Conservation (phyloP, 805 yeast genomes). For the Barnettozyma populi region DNA sequence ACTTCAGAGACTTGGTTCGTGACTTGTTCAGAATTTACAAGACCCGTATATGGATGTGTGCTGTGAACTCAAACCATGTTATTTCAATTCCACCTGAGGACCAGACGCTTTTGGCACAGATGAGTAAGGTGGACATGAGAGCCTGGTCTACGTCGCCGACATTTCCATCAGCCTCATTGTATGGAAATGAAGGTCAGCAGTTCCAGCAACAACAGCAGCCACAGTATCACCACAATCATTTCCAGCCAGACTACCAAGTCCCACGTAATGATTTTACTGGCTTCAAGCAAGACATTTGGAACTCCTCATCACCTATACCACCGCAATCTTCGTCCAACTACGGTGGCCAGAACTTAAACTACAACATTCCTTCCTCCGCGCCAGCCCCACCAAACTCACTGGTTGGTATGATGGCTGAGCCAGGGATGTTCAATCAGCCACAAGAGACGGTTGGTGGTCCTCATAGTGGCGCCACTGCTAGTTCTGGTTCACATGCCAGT, state of each 20-base stretch:
- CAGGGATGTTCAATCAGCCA: not conserved
- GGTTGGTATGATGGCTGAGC: constrained; percentile 5
- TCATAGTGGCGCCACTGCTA: not conserved
- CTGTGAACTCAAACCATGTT: constrained; percentile 35
- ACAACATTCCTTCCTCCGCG: constrained; percentile 6
- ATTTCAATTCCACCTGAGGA: constrained; percentile 5
- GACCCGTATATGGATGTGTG: constrained; percentile 83
- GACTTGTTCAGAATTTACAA: constrained; percentile 71
- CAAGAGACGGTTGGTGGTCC: not conserved
- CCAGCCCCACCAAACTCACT: constrained; percentile 4
- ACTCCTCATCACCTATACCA: constrained; percentile 5
- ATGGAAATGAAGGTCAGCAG: not conserved
- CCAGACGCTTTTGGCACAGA: constrained; percentile 6
- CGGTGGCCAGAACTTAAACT: constrained; percentile 1
- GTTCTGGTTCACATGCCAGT: not conserved
- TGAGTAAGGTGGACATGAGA: constrained; percentile 7
- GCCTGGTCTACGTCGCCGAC: constrained; percentile 6
- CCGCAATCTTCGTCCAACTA: constrained; percentile 6
- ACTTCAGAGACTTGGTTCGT: constrained; percentile 67
- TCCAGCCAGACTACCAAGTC: constrained; percentile 2
- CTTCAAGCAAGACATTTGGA: constrained; percentile 15
- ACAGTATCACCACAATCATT: not conserved
- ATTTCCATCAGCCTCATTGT: constrained; percentile 2
- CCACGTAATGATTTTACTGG: constrained; percentile 8
- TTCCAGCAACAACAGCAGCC: constrained; percentile 6